These are phyloP conservation scores for Fraxinus cuspidata DNA, from an alignment of 257 asterid genomes.

Conservation along the genomic window DNA sequence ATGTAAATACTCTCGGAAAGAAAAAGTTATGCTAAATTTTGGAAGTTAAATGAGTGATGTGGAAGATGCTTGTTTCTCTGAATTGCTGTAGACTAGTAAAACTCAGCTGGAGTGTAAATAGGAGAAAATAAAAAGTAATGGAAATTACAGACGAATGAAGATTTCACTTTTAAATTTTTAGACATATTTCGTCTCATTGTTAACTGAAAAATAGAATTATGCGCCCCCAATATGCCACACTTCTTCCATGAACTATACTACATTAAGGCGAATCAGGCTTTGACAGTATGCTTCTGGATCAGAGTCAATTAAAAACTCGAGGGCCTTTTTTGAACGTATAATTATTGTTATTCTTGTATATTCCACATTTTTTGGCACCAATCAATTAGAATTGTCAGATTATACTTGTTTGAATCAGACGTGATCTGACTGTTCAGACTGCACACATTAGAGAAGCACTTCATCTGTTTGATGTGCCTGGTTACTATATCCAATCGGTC, in stretches of 20 bases:
- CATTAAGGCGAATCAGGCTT: neutral
- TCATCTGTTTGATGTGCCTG: neutral
- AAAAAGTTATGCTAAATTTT: neutral
- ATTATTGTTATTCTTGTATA: neutral
- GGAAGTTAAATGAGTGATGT: neutral
- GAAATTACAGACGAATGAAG: no score
- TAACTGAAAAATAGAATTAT: neutral
- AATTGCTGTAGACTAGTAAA: neutral
- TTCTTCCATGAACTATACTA: neutral
- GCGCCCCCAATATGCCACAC: neutral
- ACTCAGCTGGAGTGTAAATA: neutral
- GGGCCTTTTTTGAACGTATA: neutral
- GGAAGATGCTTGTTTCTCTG: neutral
- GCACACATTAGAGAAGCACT: neutral
- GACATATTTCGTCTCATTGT: neutral
- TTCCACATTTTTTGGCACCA: no score
- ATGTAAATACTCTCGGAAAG: neutral
- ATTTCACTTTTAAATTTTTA: neutral
- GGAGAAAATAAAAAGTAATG: neutral
- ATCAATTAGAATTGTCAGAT: neutral
- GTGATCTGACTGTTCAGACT: neutral
- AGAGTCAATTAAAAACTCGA: neutral
- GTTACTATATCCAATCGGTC: no score
- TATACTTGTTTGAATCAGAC: neutral
- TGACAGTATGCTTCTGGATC: neutral